These are phyloP conservation scores for Rhizopogon vulgaris DNA, from an alignment of 768 basidiomycete species.

Conservation along the genomic window DNA sequence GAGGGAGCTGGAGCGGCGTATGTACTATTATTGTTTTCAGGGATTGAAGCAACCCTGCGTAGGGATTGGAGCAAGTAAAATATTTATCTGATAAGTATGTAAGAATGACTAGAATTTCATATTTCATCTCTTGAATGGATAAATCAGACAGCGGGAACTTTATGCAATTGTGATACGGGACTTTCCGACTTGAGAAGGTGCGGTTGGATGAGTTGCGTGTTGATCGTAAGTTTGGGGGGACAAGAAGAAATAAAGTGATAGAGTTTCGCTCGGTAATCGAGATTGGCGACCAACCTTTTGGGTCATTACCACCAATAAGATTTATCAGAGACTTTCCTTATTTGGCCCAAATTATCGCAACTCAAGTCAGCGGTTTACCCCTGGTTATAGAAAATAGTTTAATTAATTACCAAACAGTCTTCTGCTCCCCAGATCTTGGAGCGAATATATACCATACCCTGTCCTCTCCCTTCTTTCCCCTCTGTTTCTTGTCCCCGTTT, in stretches of 20 bases:
- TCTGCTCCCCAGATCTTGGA: constrained; percentile 26
- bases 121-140: neutral
- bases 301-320: constrained; percentile 33
- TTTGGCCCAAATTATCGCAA: constrained; percentile 23
- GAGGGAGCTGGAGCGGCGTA: neutral
- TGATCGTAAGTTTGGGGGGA: constrained; percentile 9
- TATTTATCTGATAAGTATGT: constrained; percentile 12
- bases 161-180: neutral
- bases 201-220: neutral
- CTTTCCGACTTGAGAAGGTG: neutral
- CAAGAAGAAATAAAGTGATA: constrained; percentile 40
- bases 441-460: constrained; percentile 23
- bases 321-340: constrained; percentile 23
- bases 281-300: constrained; percentile 38
- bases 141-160: constrained; percentile 13
- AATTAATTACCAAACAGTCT: constrained; percentile 33
- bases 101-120: neutral
- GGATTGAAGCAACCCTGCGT: neutral
- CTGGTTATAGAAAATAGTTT: constrained; percentile 24
- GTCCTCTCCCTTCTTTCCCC: constrained; percentile 12
- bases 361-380: constrained; percentile 12
- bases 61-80: neutral
- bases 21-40: neutral
- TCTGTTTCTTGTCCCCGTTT: constrained; percentile 5
- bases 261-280: constrained; percentile 40